phyloP scores from a whole-genome alignment of 2,329 filamentous ascomycete species.

The Verruconis gallopava region DNA sequence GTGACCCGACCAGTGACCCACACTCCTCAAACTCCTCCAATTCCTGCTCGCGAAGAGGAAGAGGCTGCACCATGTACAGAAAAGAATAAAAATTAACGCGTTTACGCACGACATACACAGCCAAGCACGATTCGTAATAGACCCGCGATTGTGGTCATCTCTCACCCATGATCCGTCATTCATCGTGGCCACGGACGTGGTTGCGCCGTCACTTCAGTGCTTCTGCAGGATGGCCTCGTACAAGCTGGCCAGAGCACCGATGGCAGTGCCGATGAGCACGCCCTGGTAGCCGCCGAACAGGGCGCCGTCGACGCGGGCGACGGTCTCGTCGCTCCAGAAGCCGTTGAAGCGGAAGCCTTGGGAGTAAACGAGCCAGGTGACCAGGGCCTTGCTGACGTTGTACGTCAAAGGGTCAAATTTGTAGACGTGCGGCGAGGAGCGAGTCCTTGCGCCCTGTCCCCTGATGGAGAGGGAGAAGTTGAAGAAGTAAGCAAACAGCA shows the following conservation, averaged over 20 bases:
- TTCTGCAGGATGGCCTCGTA: slow-evolving; percentile 66
- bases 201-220: slow-evolving; percentile 1
- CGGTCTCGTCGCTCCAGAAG: slow-evolving; percentile 45
- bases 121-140: not conserved
- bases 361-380: slow-evolving; percentile 69
- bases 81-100: not conserved
- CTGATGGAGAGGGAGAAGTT: slow-evolving; percentile 54
- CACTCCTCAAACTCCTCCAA: too few species aligned
- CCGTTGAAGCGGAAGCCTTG: slow-evolving; percentile 52
- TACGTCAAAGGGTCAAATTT: slow-evolving; percentile 77
- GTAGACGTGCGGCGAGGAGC: slow-evolving; percentile 31
- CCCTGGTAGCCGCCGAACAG: slow-evolving; percentile 62
- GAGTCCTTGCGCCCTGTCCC: slow-evolving; percentile 1
- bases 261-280: slow-evolving; percentile 52
- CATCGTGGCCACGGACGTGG: not conserved
- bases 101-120: not conserved
- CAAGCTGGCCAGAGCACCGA: slow-evolving; percentile 56
- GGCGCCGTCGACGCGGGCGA: slow-evolving; percentile 50
- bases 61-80: too few species aligned
- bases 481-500: slow-evolving; percentile 72
- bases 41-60: too few species aligned
- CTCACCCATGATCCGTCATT: not conserved
- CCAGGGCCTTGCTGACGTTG: slow-evolving; percentile 73
- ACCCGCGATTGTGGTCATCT: not conserved
- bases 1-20: too few species aligned